Evolutionary conservation across 768 basidiomycete species (phyloP).

Genomic region (Leucosporidium yakuticum): DNA sequence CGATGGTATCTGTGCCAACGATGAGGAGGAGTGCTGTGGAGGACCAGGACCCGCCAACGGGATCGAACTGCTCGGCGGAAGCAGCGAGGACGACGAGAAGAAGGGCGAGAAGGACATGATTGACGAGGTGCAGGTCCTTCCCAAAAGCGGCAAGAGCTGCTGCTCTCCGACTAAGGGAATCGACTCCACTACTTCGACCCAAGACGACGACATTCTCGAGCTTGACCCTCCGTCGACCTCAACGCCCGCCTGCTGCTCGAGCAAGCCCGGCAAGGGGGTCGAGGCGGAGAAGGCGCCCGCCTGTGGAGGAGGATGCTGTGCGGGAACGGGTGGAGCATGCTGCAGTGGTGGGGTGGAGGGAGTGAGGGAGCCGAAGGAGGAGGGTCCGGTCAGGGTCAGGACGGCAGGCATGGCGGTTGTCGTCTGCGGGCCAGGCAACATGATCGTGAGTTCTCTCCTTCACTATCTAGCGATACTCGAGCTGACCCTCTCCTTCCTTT

Average conservation of each 20-base stretch:
- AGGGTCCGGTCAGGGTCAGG: slow-evolving; percentile 37
- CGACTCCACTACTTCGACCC: slow-evolving; percentile 10
- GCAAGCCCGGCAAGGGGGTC: not conserved
- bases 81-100: not conserved
- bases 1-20: slow-evolving; percentile 15
- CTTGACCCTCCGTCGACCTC: not conserved
- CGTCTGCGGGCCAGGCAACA: slow-evolving; percentile 68
- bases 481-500: not conserved
- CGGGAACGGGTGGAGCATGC: slow-evolving; percentile 7
- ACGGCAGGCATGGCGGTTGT: slow-evolving; percentile 68
- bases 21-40: slow-evolving; percentile 23
- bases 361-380: slow-evolving; percentile 4
- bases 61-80: slow-evolving; percentile 6
- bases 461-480: not conserved
- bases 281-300: not conserved
- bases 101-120: not conserved
- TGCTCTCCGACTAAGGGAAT: slow-evolving; percentile 11
- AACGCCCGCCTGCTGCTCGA: not conserved
- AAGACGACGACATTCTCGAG: slow-evolving; percentile 35
- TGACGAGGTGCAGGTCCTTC: not conserved
- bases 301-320: slow-evolving; percentile 13
- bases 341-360: slow-evolving; percentile 4
- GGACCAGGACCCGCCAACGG: slow-evolving; percentile 9
- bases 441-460: slow-evolving; percentile 48
- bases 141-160: not conserved